Conservation (phyloP, 495 filamentous ascomycete species). For the Astrothelium macrocarpum region DNA sequence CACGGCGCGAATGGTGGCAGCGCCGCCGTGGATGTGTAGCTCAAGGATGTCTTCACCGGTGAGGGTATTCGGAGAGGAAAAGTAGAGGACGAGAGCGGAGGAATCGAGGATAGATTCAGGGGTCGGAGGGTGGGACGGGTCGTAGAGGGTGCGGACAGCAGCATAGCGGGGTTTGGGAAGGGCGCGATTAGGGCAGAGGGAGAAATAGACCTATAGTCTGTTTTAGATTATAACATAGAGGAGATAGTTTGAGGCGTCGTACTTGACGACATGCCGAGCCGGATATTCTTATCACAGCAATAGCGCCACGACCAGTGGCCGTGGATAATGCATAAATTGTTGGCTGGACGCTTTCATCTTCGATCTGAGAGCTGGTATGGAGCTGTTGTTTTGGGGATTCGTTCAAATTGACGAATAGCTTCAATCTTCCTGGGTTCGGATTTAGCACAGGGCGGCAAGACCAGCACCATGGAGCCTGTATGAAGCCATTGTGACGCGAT, state of each 20-base stretch:
- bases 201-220: constrained; percentile 56
- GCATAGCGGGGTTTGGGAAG: constrained; percentile 68
- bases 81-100: constrained; percentile 75
- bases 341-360: constrained; percentile 9
- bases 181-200: constrained; percentile 56
- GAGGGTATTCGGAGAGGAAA: constrained; percentile 70
- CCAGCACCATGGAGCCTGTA: neutral
- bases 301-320: constrained; percentile 74
- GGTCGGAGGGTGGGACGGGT: constrained; percentile 39
- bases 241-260: constrained; percentile 24
- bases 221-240: neutral
- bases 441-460: neutral
- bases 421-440: neutral
- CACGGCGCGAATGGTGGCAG: constrained; percentile 77
- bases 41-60: constrained; percentile 92
- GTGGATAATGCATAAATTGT: constrained; percentile 95
- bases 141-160: constrained; percentile 63
- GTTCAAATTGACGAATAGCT: neutral
- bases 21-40: constrained; percentile 87
- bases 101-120: constrained; percentile 59
- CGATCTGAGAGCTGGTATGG: neutral
- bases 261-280: constrained; percentile 65
- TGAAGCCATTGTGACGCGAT: neutral
- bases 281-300: constrained; percentile 84
- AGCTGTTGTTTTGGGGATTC: neutral